phyloP scores from a whole-genome alignment of 2,329 filamentous ascomycete genomes.

The Ascosphaera pollenicola region DNA sequence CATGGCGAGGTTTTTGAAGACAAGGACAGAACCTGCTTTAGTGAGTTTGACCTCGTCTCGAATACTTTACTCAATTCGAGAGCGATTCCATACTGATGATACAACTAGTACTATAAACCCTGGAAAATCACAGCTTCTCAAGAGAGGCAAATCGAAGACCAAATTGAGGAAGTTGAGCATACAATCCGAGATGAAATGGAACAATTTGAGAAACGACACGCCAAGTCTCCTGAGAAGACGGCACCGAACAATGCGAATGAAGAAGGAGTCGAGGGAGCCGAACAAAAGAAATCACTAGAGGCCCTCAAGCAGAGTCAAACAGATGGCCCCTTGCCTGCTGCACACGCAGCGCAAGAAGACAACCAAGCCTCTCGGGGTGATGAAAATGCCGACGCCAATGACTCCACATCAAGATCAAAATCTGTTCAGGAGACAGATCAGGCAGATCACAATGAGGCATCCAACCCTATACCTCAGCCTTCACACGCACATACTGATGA shows the following conservation, averaged over 20 bases:
- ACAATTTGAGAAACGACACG: constrained; percentile 31
- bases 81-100: too few species aligned
- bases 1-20: constrained; percentile 51
- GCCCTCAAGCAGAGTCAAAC: constrained; percentile 2
- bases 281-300: constrained; percentile 3
- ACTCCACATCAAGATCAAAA: constrained; percentile 12
- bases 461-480: constrained; percentile 8
- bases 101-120: constrained; percentile 56
- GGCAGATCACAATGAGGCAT: constrained; percentile 13
- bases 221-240: too few species aligned
- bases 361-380: constrained; percentile 4
- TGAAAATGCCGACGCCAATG: constrained; percentile 5
- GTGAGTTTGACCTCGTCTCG: constrained; percentile 29
- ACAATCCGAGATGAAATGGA: constrained; percentile 41
- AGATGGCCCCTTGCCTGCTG: not conserved
- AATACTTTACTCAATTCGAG: constrained; percentile 1
- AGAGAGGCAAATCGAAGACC: constrained; percentile 46
- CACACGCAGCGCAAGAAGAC: constrained; percentile 1
- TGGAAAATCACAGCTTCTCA: constrained; percentile 52
- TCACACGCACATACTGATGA: too few species aligned
- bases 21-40: constrained; percentile 46
- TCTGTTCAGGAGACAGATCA: constrained; percentile 13
- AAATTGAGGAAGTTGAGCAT: constrained; percentile 43
- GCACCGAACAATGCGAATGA: too few species aligned
- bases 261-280: constrained; percentile 3